Base-by-base conservation (phyloP, 1,284 basidiomycete genomes). In the Tylopilus orsonianus region DNA sequence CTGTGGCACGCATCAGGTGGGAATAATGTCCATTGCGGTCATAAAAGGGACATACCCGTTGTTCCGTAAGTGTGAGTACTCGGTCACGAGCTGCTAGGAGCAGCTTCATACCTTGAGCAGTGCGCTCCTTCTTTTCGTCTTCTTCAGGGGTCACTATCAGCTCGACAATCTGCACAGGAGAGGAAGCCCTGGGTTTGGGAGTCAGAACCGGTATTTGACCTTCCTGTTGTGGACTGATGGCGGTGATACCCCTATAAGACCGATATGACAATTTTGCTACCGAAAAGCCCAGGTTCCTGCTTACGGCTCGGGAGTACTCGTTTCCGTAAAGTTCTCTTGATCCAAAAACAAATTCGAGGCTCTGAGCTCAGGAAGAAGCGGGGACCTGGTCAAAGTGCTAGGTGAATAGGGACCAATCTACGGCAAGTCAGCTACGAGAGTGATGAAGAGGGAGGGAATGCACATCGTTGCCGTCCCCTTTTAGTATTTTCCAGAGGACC, bases 401-500 rank as follows among this genome's bases (percentile, higher is more conserved):
- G 86, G 85, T 53, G 86, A 83, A 70, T 85, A 87, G 51, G 85
- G 83, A 50, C 81, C 85, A 67, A 90, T 85, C 86, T 87, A 46
- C 4, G 33, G 26, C 8, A n/a, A 5, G 29, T 63, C 22, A 57
- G 51, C 9, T 6, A 12, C 2, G 14, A 26, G 35, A 29, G 41
- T n/a, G 37, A 37, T 30, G 46, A 46, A 29, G 38, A 32, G 34
- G 22, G n/a, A 41, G 33, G 23, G 72, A 7, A 41, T 42, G 79
- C 54, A 88, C 87, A 73, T 89, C 86, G 53, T 79, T 80, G 9
- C 87, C 87, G 61, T 88, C 85, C 41, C 87, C 87, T 61, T 80
- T 85, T 46, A 89, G 69, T 48, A 89, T 85, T 69, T 89, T 89
- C 85, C 85, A 89, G 46, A 89, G 70, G 29, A 89, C 86, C 86